These are phyloP conservation scores for Diaporthe humulicola DNA, from an alignment of 2,329 filamentous ascomycete genomes.

Conservation along the genomic window DNA sequence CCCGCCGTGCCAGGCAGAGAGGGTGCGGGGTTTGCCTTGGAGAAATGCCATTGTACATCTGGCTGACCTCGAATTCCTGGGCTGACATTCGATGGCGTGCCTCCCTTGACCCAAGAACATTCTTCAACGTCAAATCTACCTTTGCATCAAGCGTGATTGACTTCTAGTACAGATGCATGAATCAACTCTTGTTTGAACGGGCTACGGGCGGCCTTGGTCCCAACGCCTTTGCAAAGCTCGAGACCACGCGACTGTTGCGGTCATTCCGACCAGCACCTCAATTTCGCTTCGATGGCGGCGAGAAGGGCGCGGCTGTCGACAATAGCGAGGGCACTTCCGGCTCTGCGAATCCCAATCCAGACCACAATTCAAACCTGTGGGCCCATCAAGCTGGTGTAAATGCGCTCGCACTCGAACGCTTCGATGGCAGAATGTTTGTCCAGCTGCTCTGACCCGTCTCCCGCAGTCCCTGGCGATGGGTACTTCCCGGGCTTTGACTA, in stretches of 20 bases:
- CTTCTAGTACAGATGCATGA: slow-evolving; percentile 64
- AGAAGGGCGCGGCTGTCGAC: slow-evolving; percentile 51
- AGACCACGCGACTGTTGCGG: slow-evolving; percentile 75
- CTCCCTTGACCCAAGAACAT: neutral
- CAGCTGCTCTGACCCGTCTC: slow-evolving; percentile 10
- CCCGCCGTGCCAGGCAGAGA: neutral
- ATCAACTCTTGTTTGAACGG: slow-evolving; percentile 81
- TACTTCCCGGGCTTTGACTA: neutral
- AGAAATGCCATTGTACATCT: neutral
- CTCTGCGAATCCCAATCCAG: slow-evolving; percentile 42
- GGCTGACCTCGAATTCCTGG: neutral
- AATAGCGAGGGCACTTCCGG: slow-evolving; percentile 43
- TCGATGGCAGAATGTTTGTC: slow-evolving; percentile 80
- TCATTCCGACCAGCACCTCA: slow-evolving; percentile 77
- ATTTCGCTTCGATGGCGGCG: slow-evolving; percentile 78
- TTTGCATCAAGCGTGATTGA: neutral
- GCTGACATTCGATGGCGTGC: neutral
- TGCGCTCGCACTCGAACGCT: slow-evolving; percentile 82
- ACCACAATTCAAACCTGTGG: slow-evolving; percentile 58
- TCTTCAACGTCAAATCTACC: neutral
- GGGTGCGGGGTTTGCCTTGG: slow-evolving; percentile 27
- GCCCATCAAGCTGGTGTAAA: slow-evolving; percentile 86
- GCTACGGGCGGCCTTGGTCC: slow-evolving; percentile 77
- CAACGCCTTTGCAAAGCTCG: slow-evolving; percentile 73
- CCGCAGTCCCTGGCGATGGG: neutral